Conservation (phyloP, 192 early-diverging fungal genomes). For the Rhizophagus clarus region DNA sequence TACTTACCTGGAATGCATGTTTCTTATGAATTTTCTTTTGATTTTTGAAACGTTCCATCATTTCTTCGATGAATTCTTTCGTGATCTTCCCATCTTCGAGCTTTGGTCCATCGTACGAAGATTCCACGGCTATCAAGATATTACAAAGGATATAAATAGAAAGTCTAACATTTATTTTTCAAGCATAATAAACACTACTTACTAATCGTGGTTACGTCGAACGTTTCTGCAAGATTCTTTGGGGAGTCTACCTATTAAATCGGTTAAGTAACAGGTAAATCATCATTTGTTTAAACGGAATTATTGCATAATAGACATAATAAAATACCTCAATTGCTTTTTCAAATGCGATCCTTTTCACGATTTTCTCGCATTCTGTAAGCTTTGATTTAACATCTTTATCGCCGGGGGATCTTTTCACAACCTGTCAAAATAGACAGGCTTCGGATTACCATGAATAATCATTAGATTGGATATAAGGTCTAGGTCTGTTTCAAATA, state of each 20-base stretch:
- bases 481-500: background rate
- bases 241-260: slow-evolving; percentile 34
- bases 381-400: slow-evolving; percentile 79
- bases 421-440: slow-evolving; percentile 49
- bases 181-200: slow-evolving; percentile 38
- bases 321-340: slow-evolving; percentile 81
- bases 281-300: background rate
- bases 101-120: slow-evolving; percentile 85
- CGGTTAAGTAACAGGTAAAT: background rate
- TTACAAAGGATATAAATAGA: background rate
- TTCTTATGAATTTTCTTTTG: slow-evolving; percentile 92
- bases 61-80: slow-evolving; percentile 73
- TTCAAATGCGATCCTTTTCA: slow-evolving; percentile 85
- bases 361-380: slow-evolving; percentile 88
- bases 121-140: slow-evolving; percentile 49
- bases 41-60: slow-evolving; percentile 79
- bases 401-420: slow-evolving; percentile 78
- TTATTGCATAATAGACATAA: background rate
- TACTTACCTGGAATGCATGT: slow-evolving; percentile 73
- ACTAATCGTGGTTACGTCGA: slow-evolving; percentile 63
- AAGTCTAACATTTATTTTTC: background rate
- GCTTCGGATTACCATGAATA: slow-evolving; percentile 26
- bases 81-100: slow-evolving; percentile 72
- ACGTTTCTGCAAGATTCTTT: slow-evolving; percentile 49
- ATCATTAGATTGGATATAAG: background rate